phyloP scores from a whole-genome alignment of 2,329 filamentous ascomycete species.

The Paraphaeosphaeria minitans region DNA sequence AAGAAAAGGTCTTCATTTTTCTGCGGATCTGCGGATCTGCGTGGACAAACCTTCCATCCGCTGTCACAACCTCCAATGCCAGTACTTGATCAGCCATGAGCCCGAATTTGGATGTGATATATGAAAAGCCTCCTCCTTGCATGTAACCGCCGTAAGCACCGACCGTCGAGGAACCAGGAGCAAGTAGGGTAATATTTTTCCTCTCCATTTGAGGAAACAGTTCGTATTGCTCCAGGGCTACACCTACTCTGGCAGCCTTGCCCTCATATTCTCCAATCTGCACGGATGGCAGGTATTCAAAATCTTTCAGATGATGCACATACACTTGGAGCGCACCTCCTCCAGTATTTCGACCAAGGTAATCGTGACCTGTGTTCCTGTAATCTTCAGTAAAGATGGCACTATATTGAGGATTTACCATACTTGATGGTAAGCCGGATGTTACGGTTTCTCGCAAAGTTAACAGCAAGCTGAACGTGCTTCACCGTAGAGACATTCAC shows the following conservation, averaged over 20 bases:
- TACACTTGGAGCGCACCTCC: slow-evolving; percentile 36
- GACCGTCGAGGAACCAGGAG: slow-evolving; percentile 47
- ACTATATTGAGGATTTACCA: neutral
- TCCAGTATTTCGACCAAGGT: slow-evolving; percentile 29
- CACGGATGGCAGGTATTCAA: slow-evolving; percentile 29
- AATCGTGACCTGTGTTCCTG: slow-evolving; percentile 39
- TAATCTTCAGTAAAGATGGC: slow-evolving; percentile 9
- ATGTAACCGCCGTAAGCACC: slow-evolving; percentile 51
- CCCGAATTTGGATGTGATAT: slow-evolving; percentile 51
- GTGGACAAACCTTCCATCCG: slow-evolving; percentile 33
- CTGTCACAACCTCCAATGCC: slow-evolving; percentile 30
- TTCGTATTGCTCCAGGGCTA: slow-evolving; percentile 31
- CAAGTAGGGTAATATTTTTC: slow-evolving; percentile 27
- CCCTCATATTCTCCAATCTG: slow-evolving; percentile 30
- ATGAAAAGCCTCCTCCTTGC: slow-evolving; percentile 58
- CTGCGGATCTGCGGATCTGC: slow-evolving; percentile 21
- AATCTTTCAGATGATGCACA: slow-evolving; percentile 31
- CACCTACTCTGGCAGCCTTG: slow-evolving; percentile 31
- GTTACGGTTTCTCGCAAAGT: slow-evolving; percentile 39
- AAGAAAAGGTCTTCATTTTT: slow-evolving; percentile 37
- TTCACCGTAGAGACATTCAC: slow-evolving; percentile 31
- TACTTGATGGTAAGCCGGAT: slow-evolving; percentile 40
- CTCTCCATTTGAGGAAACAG: slow-evolving; percentile 26
- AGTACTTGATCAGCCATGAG: slow-evolving; percentile 37
- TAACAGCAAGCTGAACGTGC: slow-evolving; percentile 35